Evolutionary conservation across 23 red algal genomes (phyloP).

Genomic region (Gracilaria gracilis): DNA sequence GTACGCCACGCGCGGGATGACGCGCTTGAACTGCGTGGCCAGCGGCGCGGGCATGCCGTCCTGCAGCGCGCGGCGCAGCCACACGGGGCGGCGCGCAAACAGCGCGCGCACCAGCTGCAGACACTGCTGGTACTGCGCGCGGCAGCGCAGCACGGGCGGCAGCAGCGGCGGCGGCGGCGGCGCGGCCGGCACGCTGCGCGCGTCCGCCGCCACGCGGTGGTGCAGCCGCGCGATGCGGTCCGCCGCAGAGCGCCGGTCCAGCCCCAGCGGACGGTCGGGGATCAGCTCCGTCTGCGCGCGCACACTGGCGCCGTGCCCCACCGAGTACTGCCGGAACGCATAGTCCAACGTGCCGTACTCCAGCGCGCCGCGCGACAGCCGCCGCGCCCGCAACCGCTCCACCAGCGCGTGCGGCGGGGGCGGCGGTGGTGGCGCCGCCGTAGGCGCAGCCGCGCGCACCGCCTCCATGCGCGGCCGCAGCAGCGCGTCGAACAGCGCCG

Average conservation of each 20-base stretch:
- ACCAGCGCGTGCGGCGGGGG: not conserved
- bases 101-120: not conserved
- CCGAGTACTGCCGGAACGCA: slow-evolving; percentile 38
- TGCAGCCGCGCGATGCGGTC: slow-evolving; percentile 18
- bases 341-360: slow-evolving; percentile 45
- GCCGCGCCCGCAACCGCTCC: slow-evolving; percentile 27
- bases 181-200: too few relatives aligned
- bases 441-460: too few relatives aligned
- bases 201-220: slow-evolving; percentile 37
- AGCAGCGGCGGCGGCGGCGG: not conserved
- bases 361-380: slow-evolving; percentile 7
- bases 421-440: too few relatives aligned
- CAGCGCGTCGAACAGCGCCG: not conserved
- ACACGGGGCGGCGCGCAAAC: slow-evolving; percentile 40
- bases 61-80: slow-evolving; percentile 42
- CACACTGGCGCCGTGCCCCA: not conserved
- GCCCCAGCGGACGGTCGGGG: slow-evolving; percentile 2
- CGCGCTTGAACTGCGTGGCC: slow-evolving; percentile 37
- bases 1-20: slow-evolving; percentile 49
- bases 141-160: slow-evolving; percentile 22
- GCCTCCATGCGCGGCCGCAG: not conserved
- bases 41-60: slow-evolving; percentile 30
- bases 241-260: slow-evolving; percentile 35
- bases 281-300: not conserved
- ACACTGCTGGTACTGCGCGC: not conserved